These are phyloP conservation scores for Hirschfeldia incana DNA, from an alignment of 345 rosid genomes.

Conservation along the genomic window DNA sequence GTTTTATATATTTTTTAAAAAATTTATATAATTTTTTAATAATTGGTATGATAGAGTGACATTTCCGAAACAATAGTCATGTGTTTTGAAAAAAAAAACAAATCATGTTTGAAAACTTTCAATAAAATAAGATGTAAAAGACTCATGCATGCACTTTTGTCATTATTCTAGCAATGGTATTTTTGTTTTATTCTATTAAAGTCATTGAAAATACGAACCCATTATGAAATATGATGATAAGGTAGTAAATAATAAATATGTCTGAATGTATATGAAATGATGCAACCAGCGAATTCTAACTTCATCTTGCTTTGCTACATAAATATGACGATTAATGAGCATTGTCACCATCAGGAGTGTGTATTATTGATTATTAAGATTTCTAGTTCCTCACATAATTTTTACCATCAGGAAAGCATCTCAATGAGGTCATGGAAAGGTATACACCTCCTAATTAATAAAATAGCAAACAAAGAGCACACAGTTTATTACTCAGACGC, in stretches of 20 bases:
- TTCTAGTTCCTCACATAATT: constrained; percentile 10
- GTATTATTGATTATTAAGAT: not conserved
- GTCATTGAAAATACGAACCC: constrained; percentile 47
- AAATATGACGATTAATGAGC: constrained; percentile 15
- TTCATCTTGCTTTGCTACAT: constrained; percentile 12
- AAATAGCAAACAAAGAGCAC: not conserved
- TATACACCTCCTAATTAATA: not conserved
- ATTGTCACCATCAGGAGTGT: constrained; percentile 15
- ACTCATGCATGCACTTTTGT: constrained; percentile 27
- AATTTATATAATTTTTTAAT: not conserved
- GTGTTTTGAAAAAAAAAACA: not conserved
- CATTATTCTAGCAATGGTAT: constrained; percentile 30
- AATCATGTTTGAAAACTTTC: not conserved
- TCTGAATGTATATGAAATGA: constrained; percentile 18
- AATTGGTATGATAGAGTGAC: not conserved
- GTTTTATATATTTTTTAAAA: not conserved
- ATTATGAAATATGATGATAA: constrained; percentile 49
- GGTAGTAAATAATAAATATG: constrained; percentile 36
- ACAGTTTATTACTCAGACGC: constrained; percentile 19
- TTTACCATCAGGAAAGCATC: constrained; percentile 34
- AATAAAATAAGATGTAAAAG: not conserved
- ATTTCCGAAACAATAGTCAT: not conserved
- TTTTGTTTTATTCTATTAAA: constrained; percentile 28
- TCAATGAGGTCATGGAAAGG: constrained; percentile 27
- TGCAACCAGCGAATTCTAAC: not conserved